Evolutionary conservation across 2,329 filamentous ascomycete genomes (phyloP).

Genomic region (Fusarium phyllophilum): DNA sequence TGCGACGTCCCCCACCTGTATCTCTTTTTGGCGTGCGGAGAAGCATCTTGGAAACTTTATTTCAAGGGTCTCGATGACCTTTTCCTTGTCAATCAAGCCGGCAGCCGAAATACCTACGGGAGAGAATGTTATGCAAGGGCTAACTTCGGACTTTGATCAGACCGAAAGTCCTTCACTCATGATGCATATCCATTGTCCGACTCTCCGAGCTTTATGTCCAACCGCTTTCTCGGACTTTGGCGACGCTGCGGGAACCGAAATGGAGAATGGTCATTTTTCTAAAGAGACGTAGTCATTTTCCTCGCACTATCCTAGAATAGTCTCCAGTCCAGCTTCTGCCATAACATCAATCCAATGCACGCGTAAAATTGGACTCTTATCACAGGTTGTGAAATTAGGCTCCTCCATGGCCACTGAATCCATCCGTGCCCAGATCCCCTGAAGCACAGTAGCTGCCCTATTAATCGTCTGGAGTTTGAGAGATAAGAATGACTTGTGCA

Average conservation of each 20-base stretch:
- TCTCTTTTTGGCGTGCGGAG: background rate
- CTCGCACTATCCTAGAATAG: background rate
- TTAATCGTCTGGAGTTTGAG: background rate
- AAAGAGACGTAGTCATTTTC: too few relatives aligned
- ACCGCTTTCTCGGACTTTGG: background rate
- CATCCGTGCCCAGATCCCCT: background rate
- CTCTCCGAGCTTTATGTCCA: background rate
- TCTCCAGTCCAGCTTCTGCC: background rate
- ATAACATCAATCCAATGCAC: conserved; percentile 3
- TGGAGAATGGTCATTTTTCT: too few relatives aligned
- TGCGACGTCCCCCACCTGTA: background rate
- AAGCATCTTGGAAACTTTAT: background rate
- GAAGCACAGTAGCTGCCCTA: background rate
- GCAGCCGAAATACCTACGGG: background rate
- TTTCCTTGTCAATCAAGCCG: too few relatives aligned
- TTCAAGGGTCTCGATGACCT: background rate
- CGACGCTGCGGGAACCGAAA: background rate
- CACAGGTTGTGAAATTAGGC: background rate
- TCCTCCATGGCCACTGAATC: background rate
- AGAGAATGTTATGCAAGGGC: background rate
- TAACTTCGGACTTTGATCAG: background rate
- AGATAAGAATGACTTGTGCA: background rate
- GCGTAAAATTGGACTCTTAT: background rate
- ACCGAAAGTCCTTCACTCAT: background rate
- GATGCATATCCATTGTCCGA: background rate